A percentile compares a stretch with the other conserved stretches of the same genome.
These are phyloP conservation scores for Irpex sp. DNA, from an alignment of 1,284 basidiomycete species.

Conservation along the genomic window DNA sequence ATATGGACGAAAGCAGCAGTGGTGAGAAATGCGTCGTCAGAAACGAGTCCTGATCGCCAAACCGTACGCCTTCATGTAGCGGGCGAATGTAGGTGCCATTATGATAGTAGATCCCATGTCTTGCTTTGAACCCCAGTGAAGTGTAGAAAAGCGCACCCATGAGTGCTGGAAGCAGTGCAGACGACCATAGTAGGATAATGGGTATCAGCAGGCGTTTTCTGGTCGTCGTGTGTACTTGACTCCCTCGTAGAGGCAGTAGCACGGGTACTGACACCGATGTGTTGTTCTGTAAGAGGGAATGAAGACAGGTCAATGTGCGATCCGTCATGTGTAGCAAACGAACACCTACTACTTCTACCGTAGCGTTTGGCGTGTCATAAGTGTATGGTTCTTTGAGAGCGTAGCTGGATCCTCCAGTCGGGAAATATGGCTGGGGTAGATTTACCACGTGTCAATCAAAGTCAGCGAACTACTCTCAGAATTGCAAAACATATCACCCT, in stretches of 20 bases:
- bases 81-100: neutral
- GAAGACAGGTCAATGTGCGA: neutral
- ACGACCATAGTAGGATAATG: neutral
- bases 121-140: neutral
- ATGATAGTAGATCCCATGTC: neutral
- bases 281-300: neutral
- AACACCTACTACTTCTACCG: neutral
- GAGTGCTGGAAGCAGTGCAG: neutral
- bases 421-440: neutral
- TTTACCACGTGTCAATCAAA: too few species aligned
- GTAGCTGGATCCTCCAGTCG: too few species aligned
- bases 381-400: neutral
- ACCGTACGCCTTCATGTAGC: neutral
- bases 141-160: neutral
- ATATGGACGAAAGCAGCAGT: neutral
- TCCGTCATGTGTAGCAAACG: neutral
- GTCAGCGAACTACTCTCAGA: too few species aligned
- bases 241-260: neutral
- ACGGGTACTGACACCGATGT: neutral
- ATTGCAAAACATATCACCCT: too few species aligned
- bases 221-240: neutral
- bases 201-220: neutral
- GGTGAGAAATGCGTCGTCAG: neutral
- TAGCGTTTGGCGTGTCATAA: neutral
- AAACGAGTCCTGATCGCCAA: neutral